Evolutionary conservation across 2,329 filamentous ascomycete species (phyloP), one percentile per base, ranked within the genome.

Genomic region (Stemphylium beticola): DNA sequence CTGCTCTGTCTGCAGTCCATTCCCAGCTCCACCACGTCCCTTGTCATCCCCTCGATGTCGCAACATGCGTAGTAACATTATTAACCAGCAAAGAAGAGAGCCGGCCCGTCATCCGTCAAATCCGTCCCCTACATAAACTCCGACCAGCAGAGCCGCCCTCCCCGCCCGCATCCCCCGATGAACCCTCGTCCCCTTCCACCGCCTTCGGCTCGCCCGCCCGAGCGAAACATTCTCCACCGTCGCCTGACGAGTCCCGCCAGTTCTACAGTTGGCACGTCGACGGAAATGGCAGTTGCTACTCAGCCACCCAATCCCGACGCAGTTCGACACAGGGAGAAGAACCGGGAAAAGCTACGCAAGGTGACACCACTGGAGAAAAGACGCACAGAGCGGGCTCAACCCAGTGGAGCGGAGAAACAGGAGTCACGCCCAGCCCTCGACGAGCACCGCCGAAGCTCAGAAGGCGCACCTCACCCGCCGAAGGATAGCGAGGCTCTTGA

Each of bases 51-150:
- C 26, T 48, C 57, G 57, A 62, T 51, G 46, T 56, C 55, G 36
- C 43, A 55, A 55, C 59, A 62, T 50, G 32, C 34, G 60, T 69
- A 65, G 66, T 74, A 74, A 74, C 72, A 69, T 59, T 61, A 73
- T 73, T 74, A 67, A 74, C 71, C 65, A 74, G 71, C 60, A 52
- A 62, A 60, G 58, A 74, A 75, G 71, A 65, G 74, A 66, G 61
- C 37, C 67, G 64, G 51, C 72, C 71, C 29, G 52, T 65, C 60
- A 64, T 73, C 57, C 65, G 58, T 44, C 70, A 74, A 60, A 60
- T 71, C 64, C 62, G 57, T 41, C 61, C 65, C 53, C 53, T 66
- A 58, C 63, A 63, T 51, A 67, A 67, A 42, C 61, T 68, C 62
- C 65, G 68, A 48, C 69, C 72, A 36, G 44, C 71, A 31, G 47